Base-by-base conservation (phyloP, 345 rosid species). In the rapeseed (Brassica napus) region DNA sequence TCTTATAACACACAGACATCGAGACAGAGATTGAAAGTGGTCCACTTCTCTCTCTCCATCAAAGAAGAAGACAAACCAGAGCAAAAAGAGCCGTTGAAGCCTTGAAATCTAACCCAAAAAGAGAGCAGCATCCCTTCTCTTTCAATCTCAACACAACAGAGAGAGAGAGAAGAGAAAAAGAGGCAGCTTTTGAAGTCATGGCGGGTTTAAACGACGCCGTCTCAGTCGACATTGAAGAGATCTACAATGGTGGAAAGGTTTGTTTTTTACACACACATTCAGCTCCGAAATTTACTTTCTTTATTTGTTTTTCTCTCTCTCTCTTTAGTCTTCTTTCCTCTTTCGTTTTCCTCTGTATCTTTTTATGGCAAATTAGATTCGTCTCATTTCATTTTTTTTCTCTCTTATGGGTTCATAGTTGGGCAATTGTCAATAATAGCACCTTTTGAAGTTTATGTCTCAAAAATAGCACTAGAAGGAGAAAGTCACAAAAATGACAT, bases 241-340 rank as follows among this genome's bases (percentile, higher is more conserved):
- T 94, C 87, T 86, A 77, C 83, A 89, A 92, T 72, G 89, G 92
- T 70, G 96, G 98, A 73, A 88, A 90, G 94, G 98, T 90, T 64
- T 28, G 71, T 23, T 60, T 23, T 65, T 55, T 72, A 35, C 62
- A 6, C 44, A 32, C 63, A 6, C 30, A 67, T 8, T 35, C 42
- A 73, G 69, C 74, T 79, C 16, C n/a, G 5, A 69, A 68, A 68
- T 16, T 68, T 49, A 52, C 74, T 62, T 65, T 15, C 61, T 74
- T 68, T 23, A 16, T 39, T 4, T 35, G 7, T 72, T 44, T 14
- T n/a, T 23, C 21, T 18, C 21, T 18, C 18, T 65, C 47, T 44
- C 26, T 28, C 39, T 63, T 10, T 63, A 3, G 8, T 32, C 42
- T 15, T 63, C 23, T 65, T 18, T 65, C 67, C 24, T 34, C 44